Conservation (phyloP, 176 grass and related monocot genomes). For the Oryza brachyantha region DNA sequence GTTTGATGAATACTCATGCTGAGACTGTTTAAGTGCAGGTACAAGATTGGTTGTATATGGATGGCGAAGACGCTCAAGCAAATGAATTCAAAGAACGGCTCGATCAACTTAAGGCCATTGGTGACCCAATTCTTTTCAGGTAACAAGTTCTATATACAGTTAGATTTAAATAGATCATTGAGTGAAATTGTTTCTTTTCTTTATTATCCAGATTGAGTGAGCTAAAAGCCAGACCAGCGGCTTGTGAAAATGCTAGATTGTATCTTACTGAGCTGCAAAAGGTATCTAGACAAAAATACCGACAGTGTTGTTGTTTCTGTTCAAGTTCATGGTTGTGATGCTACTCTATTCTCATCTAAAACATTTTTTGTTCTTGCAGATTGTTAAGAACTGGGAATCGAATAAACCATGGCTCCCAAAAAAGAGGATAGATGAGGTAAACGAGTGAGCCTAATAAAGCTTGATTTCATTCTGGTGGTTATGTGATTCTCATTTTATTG, state of each 20-base stretch:
- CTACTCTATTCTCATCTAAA: conserved; percentile 16
- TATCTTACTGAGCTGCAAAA: conserved; percentile 84
- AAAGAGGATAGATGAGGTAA: conserved; percentile 86
- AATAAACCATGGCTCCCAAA: conserved; percentile 91
- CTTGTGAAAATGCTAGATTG: conserved; percentile 70
- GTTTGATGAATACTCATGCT: conserved; percentile 9
- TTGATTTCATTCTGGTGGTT: conserved; percentile 15
- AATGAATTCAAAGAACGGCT: conserved; percentile 85
- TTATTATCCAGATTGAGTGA: conserved; percentile 67
- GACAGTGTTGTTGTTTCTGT: neutral
- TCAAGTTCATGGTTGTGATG: neutral
- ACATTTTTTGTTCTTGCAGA: conserved; percentile 41
- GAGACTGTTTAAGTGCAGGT: conserved; percentile 53
- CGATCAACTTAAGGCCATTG: conserved; percentile 82
- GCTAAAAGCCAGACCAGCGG: conserved; percentile 65
- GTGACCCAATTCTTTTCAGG: conserved; percentile 96
- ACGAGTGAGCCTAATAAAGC: conserved; percentile 3
- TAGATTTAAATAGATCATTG: neutral
- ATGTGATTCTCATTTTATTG: conserved; percentile 33
- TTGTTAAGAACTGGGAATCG: conserved; percentile 85
- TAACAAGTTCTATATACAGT: conserved; percentile 30
- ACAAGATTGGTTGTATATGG: conserved; percentile 98
- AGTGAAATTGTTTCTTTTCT: conserved; percentile 19
- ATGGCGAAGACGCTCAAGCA: conserved; percentile 93
- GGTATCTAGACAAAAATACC: conserved; percentile 2